Evolutionary conservation across 1,284 basidiomycete genomes (phyloP), one percentile per base, ranked within the genome.

Genomic region (Irpex sp.): DNA sequence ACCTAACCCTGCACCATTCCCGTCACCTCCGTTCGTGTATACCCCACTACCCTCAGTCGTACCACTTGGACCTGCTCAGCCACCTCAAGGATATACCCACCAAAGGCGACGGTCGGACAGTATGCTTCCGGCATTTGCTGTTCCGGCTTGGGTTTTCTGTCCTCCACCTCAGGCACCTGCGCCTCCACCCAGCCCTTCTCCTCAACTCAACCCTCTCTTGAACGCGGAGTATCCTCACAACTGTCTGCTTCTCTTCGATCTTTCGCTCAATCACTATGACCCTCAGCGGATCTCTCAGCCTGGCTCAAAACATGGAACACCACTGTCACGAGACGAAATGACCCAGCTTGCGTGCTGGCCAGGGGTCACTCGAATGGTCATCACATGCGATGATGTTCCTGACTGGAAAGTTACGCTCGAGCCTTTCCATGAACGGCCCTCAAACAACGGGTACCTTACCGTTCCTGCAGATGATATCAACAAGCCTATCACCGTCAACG

Each of bases 371-470:
- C 79, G 76, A 48, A 79, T 91, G 68, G 79, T 81, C 9, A 84
- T 91, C 70, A 71, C 80, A 0, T 86, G 83, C 71, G 85, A 89
- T 62, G 67, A 72, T 7, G 76, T 88, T 51, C 84, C 85, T 0
- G 72, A 83, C 37, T 91, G 88, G 88, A 84, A 86, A 15, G 79
- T 90, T 62, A 79, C 82, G 61, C 71, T 91, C 62, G 73, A 78
- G 62, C 81, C 71, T 65, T 48, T 67, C 44, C 59, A 76, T 58
- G 67, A 68, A 36, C 70, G 70, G 52, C 49, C 66, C 3, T 52
- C 65, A 26, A 44, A 63, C 57, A 69, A 69, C 26, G 62, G 68
- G 6, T 72, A 71, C 67, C 71, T 74, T 51, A 54, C 62, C 17
- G 69, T 73, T 37, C 69, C 70, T 40, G 21, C 59, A 11, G 56